A percentile compares a stretch with the other conserved stretches of the same genome.
phyloP scores from a whole-genome alignment of 1,284 basidiomycete genomes.

The Apiotrichum gamsii region DNA sequence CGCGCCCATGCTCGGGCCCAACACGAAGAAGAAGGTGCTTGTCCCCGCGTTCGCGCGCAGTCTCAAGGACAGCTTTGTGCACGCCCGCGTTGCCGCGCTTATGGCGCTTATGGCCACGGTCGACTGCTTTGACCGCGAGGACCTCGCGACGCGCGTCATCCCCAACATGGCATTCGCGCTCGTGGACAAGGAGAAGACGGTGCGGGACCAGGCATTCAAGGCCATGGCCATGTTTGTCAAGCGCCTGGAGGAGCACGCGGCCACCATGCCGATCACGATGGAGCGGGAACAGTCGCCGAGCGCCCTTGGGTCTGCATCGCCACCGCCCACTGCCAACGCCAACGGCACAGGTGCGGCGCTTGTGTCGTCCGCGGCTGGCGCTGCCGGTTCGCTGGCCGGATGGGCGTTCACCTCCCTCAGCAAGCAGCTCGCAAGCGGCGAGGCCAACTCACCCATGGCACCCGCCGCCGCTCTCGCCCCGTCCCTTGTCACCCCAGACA shows the following conservation, averaged over 20 bases:
- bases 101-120: conserved; percentile 95
- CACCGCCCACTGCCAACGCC: background rate
- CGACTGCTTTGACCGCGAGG: conserved; percentile 81
- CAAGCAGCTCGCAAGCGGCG: conserved; percentile 67
- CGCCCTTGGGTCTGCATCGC: background rate
- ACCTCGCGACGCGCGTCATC: conserved; percentile 81
- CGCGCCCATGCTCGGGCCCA: conserved; percentile 72
- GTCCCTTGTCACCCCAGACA: conserved; percentile 7
- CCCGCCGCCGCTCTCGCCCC: background rate
- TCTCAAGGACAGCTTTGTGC: conserved; percentile 85
- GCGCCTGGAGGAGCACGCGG: conserved; percentile 69
- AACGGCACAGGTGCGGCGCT: conserved; percentile 48
- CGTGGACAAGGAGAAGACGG: conserved; percentile 87
- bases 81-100: conserved; percentile 86
- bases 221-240: conserved; percentile 79
- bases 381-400: conserved; percentile 80
- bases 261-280: conserved; percentile 69
- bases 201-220: conserved; percentile 90
- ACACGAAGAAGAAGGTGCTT: conserved; percentile 90
- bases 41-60: conserved; percentile 90
- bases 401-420: conserved; percentile 88
- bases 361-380: conserved; percentile 78
- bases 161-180: conserved; percentile 72
- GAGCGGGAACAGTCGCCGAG: conserved; percentile 42
- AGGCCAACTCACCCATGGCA: conserved; percentile 61